Conservation (phyloP, 345 rosid genomes). For the Rhodamnia argentea region DNA sequence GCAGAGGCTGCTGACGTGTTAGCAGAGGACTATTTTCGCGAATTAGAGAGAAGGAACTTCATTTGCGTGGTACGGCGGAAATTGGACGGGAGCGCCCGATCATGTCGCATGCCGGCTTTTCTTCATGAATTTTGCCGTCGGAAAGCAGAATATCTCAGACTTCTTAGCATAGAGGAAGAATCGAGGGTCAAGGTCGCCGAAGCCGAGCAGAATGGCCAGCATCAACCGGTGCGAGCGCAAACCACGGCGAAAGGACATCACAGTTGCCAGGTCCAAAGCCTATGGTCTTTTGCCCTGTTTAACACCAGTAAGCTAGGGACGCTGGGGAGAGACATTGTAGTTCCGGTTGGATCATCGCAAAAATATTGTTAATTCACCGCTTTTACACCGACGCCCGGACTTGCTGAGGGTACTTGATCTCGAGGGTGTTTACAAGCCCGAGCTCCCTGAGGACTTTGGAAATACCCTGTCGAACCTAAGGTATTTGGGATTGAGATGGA, state of each 20-base stretch:
- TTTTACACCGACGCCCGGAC: background rate
- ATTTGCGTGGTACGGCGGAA: constrained; percentile 5
- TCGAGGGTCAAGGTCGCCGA: background rate
- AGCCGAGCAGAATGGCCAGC: background rate
- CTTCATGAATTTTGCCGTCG: constrained; percentile 4
- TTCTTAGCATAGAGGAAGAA: background rate
- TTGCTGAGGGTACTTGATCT: constrained; percentile 21
- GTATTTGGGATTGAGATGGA: constrained; percentile 23
- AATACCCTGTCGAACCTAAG: constrained; percentile 3
- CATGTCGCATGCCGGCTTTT: constrained; percentile 5
- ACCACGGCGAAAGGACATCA: background rate
- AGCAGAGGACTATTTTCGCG: background rate
- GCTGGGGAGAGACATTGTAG: constrained; percentile 3
- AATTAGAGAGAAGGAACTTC: constrained; percentile 10
- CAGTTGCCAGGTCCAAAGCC: background rate
- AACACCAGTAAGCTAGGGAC: background rate
- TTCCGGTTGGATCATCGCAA: no score
- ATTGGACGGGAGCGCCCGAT: constrained; percentile 11
- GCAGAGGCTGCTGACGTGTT: background rate
- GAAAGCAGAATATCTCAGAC: background rate
- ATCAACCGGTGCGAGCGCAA: background rate
- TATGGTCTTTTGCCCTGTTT: constrained; percentile 11
- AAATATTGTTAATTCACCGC: background rate
- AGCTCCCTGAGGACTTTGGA: constrained; percentile 9
- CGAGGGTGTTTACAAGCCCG: constrained; percentile 19